Evolutionary conservation across 805 yeast species (phyloP), one percentile per base, ranked within the genome.

Genomic region (Ogataea haglerorum): DNA sequence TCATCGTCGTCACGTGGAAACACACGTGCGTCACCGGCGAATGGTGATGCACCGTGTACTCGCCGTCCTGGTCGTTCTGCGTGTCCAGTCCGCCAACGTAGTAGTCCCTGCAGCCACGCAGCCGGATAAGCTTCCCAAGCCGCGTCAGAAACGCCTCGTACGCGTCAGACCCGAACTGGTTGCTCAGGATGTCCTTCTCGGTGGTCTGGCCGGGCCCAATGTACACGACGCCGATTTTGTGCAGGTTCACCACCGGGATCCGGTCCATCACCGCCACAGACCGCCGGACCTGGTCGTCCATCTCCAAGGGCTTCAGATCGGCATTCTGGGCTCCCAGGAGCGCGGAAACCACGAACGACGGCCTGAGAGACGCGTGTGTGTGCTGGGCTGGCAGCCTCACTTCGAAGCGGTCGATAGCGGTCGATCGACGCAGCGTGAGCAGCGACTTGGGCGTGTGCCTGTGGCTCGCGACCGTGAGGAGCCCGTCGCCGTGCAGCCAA

Each of bases 51-150:
- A 82, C 64, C 0, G 93, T 86, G 53, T 65, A 82, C 44, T 82
- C 78, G 6, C 96, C 96, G 63, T 86, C 95, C 5, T 68, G 56
- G 49, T 82, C 82, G 45, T 71, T 71, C 35, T 72, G 81, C 1
- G 79, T 78, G 51, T 87, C 95, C 22, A 88, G 68, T 0, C 96
- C 96, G 9, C 95, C 96, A 14, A 79, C 78, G 44, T 73, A 75
- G 42, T 78, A 76, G 28, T 72, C 67, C 24, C 67, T 65, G 51
- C 80, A 76, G 6, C 69, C 74, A 44, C 74, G 74, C 36, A 88
- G 67, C 38, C 70, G 61, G n/a, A 84, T 72, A 41, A 83, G 59
- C 6, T 63, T 55, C 0, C 96, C 96, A 44, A 88, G 58, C 1
- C 69, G 63, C 4, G 67, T 60, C 28, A 87, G 53, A 47, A 88